Percentiles rank a stretch among this genome's conserved stretches.
Evolutionary conservation across 176 grass and related monocot species (phyloP).

Genomic region (Zea luxurians): DNA sequence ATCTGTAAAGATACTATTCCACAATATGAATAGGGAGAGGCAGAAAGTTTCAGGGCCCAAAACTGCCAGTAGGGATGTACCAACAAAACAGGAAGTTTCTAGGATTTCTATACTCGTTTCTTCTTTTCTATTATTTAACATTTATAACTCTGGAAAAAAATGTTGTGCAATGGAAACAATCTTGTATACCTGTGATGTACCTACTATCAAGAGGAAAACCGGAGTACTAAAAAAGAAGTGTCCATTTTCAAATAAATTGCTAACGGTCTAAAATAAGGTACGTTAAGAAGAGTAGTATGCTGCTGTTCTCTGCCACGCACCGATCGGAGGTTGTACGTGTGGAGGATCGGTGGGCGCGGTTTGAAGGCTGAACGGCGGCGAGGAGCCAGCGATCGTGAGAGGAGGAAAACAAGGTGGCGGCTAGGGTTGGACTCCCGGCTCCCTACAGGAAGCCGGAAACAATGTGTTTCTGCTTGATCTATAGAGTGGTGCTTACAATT

Average conservation of each 20-base stretch:
- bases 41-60: not conserved
- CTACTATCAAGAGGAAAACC: not conserved
- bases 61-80: not conserved
- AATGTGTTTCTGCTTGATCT: too few species aligned
- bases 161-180: not conserved
- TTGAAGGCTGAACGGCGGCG: too few species aligned
- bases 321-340: too few species aligned
- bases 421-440: too few species aligned
- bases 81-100: not conserved
- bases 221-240: not conserved
- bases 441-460: too few species aligned
- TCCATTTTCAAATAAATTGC: not conserved
- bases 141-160: not conserved
- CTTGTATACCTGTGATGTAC: not conserved
- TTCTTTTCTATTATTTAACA: not conserved
- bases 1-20: constrained; percentile 8
- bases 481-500: too few species aligned
- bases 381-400: too few species aligned
- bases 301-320: too few species aligned
- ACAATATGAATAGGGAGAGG: constrained; percentile 7
- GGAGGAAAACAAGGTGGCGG: too few species aligned
- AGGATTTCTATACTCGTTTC: not conserved
- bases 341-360: too few species aligned
- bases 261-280: not conserved
- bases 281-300: too few species aligned